Conservation (phyloP, 768 basidiomycete species). For the Hypholoma sublateritium region DNA sequence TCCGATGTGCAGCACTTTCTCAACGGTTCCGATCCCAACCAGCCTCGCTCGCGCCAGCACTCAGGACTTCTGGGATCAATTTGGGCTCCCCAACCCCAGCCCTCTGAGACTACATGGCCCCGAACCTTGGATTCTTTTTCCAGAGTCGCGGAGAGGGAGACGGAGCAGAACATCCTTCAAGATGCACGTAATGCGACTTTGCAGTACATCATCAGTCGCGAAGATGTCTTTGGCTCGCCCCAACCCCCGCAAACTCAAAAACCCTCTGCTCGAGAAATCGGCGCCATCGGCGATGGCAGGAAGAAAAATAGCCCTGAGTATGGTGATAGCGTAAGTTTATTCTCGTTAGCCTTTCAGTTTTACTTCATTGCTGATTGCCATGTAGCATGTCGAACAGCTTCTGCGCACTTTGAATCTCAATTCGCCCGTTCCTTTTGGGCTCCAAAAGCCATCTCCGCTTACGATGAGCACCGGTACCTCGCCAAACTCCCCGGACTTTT, state of each 20-base stretch:
- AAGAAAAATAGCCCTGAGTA: conserved; percentile 60
- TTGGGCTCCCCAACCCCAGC: conserved; percentile 82
- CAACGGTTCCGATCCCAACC: conserved; percentile 38
- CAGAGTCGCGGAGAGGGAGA: conserved; percentile 46
- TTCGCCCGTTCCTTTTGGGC: conserved; percentile 58
- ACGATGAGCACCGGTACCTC: conserved; percentile 45
- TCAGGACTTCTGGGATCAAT: conserved; percentile 57
- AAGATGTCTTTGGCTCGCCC: conserved; percentile 67
- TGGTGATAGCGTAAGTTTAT: conserved; percentile 48
- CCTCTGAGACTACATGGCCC: conserved; percentile 67
- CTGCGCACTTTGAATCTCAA: conserved; percentile 78
- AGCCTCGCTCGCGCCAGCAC: conserved; percentile 40
- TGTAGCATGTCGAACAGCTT: conserved; percentile 67
- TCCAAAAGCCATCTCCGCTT: conserved; percentile 39
- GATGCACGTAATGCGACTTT: conserved; percentile 24
- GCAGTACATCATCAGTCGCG: conserved; percentile 38
- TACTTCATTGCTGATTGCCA: conserved; percentile 20
- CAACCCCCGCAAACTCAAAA: conserved; percentile 17
- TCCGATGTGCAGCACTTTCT: conserved; percentile 34
- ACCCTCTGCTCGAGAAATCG: conserved; percentile 44
- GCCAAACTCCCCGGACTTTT: conserved; percentile 65
- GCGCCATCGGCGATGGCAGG: conserved; percentile 80
- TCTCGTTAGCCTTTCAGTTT: conserved; percentile 3
- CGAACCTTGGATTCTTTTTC: conserved; percentile 62
- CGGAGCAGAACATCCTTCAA: conserved; percentile 20